These are phyloP conservation scores for Nasturtium officinale DNA, from an alignment of 345 rosid species.

Conservation along the genomic window DNA sequence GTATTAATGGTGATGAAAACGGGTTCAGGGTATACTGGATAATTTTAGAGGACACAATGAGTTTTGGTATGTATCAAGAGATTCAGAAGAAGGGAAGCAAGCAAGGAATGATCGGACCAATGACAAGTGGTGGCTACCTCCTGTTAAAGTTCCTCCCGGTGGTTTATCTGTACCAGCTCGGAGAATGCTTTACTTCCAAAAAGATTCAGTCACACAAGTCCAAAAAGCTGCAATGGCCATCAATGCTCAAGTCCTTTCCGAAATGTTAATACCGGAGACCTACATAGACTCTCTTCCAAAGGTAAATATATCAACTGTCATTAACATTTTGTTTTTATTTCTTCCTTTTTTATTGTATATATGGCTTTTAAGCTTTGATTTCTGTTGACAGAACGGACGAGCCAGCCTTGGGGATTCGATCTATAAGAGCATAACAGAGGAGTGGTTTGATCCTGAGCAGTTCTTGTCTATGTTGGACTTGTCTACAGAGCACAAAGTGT, in stretches of 20 bases:
- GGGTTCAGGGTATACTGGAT: conserved; percentile 67
- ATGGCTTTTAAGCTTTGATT: background rate
- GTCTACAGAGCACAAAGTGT: conserved; percentile 79
- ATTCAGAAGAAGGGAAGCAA: conserved; percentile 59
- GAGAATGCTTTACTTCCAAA: conserved; percentile 74
- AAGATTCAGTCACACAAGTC: conserved; percentile 95
- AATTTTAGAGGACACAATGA: conserved; percentile 70
- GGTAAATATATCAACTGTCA: conserved; percentile 47
- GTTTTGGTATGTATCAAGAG: conserved; percentile 79
- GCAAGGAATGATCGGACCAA: conserved; percentile 52
- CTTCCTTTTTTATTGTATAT: background rate
- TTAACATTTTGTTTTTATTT: background rate
- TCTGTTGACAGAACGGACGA: conserved; percentile 67
- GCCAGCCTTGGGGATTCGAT: conserved; percentile 89
- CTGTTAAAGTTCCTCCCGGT: conserved; percentile 67
- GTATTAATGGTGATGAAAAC: conserved; percentile 12
- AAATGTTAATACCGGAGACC: conserved; percentile 85
- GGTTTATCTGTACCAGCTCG: conserved; percentile 70
- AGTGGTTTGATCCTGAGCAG: conserved; percentile 75
- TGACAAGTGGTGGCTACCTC: conserved; percentile 96
- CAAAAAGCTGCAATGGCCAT: conserved; percentile 97
- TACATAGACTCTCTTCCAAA: conserved; percentile 92
- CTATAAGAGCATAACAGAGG: conserved; percentile 86
- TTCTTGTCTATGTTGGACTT: conserved; percentile 77
- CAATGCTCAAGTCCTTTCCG: conserved; percentile 90